Evolutionary conservation across 306 rosid species (phyloP), one percentile per base, ranked within the genome.

Genomic region (Ceratonia siliqua): DNA sequence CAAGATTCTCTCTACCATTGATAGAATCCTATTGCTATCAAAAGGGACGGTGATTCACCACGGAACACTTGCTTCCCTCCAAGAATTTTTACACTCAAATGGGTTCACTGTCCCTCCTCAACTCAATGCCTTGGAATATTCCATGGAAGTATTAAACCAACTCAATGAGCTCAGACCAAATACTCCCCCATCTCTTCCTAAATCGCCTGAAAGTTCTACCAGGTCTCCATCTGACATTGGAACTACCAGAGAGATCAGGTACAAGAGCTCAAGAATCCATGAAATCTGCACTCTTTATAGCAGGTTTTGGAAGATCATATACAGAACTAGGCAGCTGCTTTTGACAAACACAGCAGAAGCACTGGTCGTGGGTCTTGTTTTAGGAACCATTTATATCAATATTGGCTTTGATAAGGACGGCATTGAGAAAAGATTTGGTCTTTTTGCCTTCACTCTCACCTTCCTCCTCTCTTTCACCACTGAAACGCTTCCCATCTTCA

Each of bases 301-400:
- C 55, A 81, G 97, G 74, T 90, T 94, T 82, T 94, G 96, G 96
- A 90, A 84, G 74, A 87, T 91, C 57, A 87, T 94, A 18, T 91
- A 77, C 86, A 66, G 98, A 76, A 94, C 97, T 0, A 88, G 80
- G 50, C 97, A 94, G 61, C 81, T 94, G 0, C 88, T 94, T 65
- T 36, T 91, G 12, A 94, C 97, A 1, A 94, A 94, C 80, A 90
- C 97, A 1, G 43, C 53, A 13, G 98, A 94, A 68, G 91, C 98
- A 2, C 91, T 94, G 28, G 15, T 94, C 0, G 98, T 94, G 17
- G 98, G 98, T 1, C 77, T 94, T 73, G 95, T 94, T 22, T 82
- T 94, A 14, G 97, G 98, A 57, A 91, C 98, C 2, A 94, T 94
- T 73, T 94, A 94, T 75, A 85, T 94, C 15, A 88, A 94, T 80